Evolutionary conservation across 345 rosid genomes (phyloP).

Genomic region (Trapa incisa): DNA sequence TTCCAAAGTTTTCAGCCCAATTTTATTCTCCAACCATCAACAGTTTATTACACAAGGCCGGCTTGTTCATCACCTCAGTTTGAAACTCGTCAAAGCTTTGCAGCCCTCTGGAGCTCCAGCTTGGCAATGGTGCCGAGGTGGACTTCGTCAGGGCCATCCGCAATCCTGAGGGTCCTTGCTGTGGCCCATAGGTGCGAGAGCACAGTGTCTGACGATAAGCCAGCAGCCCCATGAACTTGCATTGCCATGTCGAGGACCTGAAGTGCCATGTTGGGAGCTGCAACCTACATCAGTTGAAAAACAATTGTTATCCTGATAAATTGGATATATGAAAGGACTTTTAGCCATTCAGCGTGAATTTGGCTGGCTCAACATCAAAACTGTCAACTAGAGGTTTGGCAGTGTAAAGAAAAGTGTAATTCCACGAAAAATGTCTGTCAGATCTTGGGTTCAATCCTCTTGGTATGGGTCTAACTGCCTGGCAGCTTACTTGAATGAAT

Average conservation of each 20-base stretch:
- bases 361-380: not conserved
- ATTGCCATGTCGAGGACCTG: conserved; percentile 80
- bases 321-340: not conserved
- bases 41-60: not conserved
- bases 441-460: too few relatives aligned
- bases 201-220: conserved; percentile 68
- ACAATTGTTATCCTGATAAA: not conserved
- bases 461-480: too few relatives aligned
- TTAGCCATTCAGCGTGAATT: not conserved
- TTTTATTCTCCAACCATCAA: not conserved
- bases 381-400: not conserved
- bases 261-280: conserved; percentile 90
- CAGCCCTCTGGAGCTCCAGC: conserved; percentile 63
- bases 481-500: too few relatives aligned
- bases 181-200: conserved; percentile 85
- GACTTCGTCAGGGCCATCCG: conserved; percentile 93
- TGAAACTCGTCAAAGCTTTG: conserved; percentile 45
- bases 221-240: conserved; percentile 87
- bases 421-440: not conserved
- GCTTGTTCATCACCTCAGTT: too few relatives aligned
- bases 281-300: conserved; percentile 42
- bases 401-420: not conserved
- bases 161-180: conserved; percentile 71
- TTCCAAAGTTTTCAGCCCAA: not conserved
- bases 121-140: conserved; percentile 86